phyloP scores from a whole-genome alignment of 108 stramenopile species.

The Pseudonitzschia pungens region DNA sequence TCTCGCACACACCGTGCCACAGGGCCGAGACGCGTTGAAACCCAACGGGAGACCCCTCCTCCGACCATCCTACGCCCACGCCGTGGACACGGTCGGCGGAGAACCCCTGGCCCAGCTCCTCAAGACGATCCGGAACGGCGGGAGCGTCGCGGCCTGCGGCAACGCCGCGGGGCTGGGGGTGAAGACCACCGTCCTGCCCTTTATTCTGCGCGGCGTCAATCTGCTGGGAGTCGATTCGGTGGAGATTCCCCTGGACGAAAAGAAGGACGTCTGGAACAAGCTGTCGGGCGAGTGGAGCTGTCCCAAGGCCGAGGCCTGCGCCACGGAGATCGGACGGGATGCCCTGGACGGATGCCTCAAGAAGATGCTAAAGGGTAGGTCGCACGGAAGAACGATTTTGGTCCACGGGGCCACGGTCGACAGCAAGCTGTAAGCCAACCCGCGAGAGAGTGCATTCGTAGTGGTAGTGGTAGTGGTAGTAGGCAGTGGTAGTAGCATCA shows the following conservation, averaged over 20 bases:
- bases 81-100: conserved; percentile 44
- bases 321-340: conserved; percentile 20
- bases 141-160: conserved; percentile 40
- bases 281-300: conserved; percentile 18
- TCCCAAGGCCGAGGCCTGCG: conserved; percentile 8
- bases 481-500: no score
- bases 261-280: conserved; percentile 29
- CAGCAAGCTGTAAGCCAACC: not conserved
- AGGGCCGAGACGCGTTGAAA: conserved; percentile 20
- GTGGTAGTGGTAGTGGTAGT: no score
- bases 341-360: conserved; percentile 8
- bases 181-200: conserved; percentile 41
- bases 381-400: conserved; percentile 9
- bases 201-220: conserved; percentile 43
- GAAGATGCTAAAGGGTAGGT: not conserved
- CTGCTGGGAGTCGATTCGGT: conserved; percentile 45
- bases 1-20: not conserved
- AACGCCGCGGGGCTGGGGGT: conserved; percentile 32
- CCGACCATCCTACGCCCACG: conserved; percentile 24
- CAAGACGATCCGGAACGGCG: conserved; percentile 24
- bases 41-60: conserved; percentile 23
- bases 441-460: no score
- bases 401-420: not conserved
- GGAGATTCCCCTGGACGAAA: conserved; percentile 21
- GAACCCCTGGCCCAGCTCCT: conserved; percentile 21